Conservation (phyloP, 306 rosid species). For the Cicer arietinum region DNA sequence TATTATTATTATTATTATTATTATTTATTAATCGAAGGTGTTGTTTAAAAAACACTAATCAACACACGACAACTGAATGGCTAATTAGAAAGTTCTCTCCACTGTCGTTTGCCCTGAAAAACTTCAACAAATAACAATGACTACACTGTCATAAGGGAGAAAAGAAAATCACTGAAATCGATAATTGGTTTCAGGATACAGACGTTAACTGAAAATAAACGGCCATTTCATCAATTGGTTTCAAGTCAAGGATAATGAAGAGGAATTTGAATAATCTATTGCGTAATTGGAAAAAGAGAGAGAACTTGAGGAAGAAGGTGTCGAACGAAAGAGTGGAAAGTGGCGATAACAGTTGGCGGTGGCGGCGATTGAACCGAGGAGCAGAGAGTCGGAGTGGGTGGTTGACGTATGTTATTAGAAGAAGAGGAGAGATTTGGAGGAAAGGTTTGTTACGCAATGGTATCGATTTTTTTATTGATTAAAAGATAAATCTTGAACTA, state of each 20-base stretch:
- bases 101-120: background rate
- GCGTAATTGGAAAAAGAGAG: conserved; percentile 20
- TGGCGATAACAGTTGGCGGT: conserved; percentile 6
- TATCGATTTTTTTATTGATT: too few relatives aligned
- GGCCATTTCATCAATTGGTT: background rate
- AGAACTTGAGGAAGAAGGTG: conserved; percentile 29
- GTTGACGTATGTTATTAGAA: conserved; percentile 15
- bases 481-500: too few relatives aligned
- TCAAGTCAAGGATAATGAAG: conserved; percentile 18
- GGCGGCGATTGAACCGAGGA: conserved; percentile 38
- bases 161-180: conserved; percentile 15
- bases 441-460: too few relatives aligned
- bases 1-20: background rate
- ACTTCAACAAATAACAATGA: too few relatives aligned
- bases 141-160: background rate
- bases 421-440: background rate
- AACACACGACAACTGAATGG: too few relatives aligned
- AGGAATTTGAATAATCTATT: conserved; percentile 8
- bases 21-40: too few relatives aligned
- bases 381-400: too few relatives aligned
- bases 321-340: background rate
- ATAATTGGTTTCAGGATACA: conserved; percentile 2
- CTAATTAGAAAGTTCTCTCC: background rate
- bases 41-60: background rate
- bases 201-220: background rate